Evolutionary conservation across 352 stramenopile species (phyloP), one percentile per base, ranked within the genome.

Genomic region (Elongisporangium undulatum): DNA sequence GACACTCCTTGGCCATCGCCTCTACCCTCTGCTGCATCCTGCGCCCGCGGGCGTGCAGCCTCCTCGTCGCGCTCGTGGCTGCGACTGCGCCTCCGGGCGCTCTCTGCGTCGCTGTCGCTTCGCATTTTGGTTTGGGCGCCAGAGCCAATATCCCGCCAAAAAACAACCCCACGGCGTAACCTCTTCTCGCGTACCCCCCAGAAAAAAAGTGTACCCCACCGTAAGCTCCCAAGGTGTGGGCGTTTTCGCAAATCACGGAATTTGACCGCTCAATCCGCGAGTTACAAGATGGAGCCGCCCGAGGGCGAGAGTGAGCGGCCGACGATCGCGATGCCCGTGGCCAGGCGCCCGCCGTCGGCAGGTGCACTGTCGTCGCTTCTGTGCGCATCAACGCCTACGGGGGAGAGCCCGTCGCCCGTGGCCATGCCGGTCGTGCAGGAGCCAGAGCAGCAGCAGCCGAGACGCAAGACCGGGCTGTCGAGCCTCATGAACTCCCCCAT

Each of bases 401-500:
- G 34, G 34, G 34, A 45, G 4, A 45, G 34, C 10, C 34, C 34
- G 34, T 45, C 34, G 34, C 34, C 34, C 34, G 34, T 45, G 34
- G 34, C 34, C 10, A 17, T 45, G 34, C 5, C 1, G 34, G 34
- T 45, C 13, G 34, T 17, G 34, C 34, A 45, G 34, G 34, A 45
- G 13, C 26, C 26, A 38, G 26, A 38, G 26, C 26, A 38, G 26
- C 26, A 38, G 26, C 34, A 9, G 34, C 34, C 34, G 13, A 45
- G 34, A 45, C 34, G 34, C 34, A 45, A 45, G 34, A 63, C 63
- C 0, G 75, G 67, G 3, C 68, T 89, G 51, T 85, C 77, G 2
- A 80, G 67, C 38, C 72, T 89, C 66, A 89, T 89, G 72, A 88
- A 87, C 67, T 85, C 77, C 24, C 79, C 79, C 1, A 69, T 72